Conservation (phyloP, 495 filamentous ascomycete species). For the Lentithecium fluviatile region DNA sequence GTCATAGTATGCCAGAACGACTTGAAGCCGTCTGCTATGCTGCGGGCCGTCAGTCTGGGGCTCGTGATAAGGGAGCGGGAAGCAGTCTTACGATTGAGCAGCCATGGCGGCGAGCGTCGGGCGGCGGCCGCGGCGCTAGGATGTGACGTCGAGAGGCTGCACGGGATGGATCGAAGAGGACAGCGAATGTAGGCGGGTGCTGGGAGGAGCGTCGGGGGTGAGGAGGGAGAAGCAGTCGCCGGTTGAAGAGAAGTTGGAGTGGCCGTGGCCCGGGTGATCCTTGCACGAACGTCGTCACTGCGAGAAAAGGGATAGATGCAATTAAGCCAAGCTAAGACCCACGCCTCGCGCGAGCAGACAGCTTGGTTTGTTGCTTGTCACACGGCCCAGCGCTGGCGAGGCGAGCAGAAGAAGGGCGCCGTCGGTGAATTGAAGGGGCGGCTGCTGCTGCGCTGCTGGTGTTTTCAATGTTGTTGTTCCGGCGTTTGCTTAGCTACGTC, state of each 20-base stretch:
- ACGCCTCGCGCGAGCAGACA: constrained; percentile 11
- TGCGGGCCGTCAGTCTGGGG: constrained; percentile 37
- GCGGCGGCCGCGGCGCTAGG: not conserved
- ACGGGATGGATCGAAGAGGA: not conserved
- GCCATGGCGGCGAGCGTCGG: not conserved
- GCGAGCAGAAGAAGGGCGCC: not conserved
- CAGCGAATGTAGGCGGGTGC: not conserved
- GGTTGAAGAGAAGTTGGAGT: constrained; percentile 8
- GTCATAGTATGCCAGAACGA: constrained; percentile 98
- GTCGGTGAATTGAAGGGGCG: not conserved
- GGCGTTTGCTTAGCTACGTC: too few species aligned
- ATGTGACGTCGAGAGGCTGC: constrained; percentile 7
- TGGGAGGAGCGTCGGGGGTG: not conserved
- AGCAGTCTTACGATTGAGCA: constrained; percentile 28
- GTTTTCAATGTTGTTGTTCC: too few species aligned
- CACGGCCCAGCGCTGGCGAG: not conserved
- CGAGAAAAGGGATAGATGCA: constrained; percentile 17
- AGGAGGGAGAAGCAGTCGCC: not conserved
- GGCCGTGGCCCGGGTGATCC: constrained; percentile 15
- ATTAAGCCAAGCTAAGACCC: constrained; percentile 22
- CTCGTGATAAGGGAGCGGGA: not conserved
- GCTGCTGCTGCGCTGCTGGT: not conserved
- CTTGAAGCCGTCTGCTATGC: constrained; percentile 63
- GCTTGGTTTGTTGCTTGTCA: constrained; percentile 3
- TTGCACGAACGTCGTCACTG: constrained; percentile 12